phyloP scores from a whole-genome alignment of 768 basidiomycete species.

The Tylopilus sp. region DNA sequence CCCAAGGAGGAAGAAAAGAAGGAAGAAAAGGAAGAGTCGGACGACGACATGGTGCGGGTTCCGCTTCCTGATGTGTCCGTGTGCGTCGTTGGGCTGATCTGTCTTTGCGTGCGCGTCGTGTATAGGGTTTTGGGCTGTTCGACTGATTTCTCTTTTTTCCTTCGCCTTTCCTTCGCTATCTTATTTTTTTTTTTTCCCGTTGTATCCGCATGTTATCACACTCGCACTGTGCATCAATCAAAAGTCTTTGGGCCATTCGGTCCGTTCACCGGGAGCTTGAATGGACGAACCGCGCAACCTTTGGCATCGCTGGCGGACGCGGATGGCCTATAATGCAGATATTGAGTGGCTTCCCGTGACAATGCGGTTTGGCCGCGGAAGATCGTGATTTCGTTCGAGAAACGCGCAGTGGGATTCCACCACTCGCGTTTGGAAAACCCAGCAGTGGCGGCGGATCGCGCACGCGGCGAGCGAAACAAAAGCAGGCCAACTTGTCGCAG shows the following conservation, averaged over 20 bases:
- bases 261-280: constrained; percentile 8
- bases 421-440: no score
- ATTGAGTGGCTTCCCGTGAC: no score
- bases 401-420: no score
- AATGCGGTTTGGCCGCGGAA: no score
- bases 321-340: no score
- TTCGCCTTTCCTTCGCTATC: constrained; percentile 7
- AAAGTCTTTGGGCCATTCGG: constrained; percentile 16
- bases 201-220: constrained; percentile 17
- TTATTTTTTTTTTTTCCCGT: constrained; percentile 30
- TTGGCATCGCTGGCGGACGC: no score
- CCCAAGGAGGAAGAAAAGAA: constrained; percentile 81
- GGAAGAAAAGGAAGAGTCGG: constrained; percentile 82
- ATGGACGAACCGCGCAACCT: no score
- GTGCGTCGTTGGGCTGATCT: not conserved
- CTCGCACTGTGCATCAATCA: constrained; percentile 24
- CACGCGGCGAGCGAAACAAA: no score
- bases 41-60: constrained; percentile 6
- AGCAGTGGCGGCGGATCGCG: no score
- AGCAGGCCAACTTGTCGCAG: no score
- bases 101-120: not conserved
- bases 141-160: constrained; percentile 71
- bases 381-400: no score
- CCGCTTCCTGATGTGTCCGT: not conserved
- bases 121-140: constrained; percentile 93